Conservation (phyloP, 1,284 basidiomycete species). For the Schizophyllum amplum region DNA sequence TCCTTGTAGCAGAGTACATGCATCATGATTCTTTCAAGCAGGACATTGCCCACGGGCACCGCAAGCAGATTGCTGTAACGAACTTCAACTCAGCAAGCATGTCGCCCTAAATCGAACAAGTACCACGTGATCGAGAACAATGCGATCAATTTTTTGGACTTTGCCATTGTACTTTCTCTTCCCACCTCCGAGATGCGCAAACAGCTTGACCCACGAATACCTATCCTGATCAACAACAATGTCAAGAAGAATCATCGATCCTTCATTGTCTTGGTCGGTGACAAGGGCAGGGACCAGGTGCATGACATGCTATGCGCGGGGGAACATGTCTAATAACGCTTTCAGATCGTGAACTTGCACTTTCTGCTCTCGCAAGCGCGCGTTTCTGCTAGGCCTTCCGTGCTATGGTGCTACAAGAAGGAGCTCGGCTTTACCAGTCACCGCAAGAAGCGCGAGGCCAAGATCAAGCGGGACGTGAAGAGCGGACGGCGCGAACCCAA, state of each 20-base stretch:
- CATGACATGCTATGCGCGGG: slow-evolving; percentile 9
- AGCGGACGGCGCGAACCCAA: slow-evolving; percentile 90
- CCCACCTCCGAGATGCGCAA: slow-evolving; percentile 49
- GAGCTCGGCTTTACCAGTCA: slow-evolving; percentile 94
- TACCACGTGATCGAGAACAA: too few relatives aligned
- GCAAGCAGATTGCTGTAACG: too few relatives aligned
- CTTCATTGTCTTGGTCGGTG: slow-evolving; percentile 96
- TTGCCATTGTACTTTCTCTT: background rate
- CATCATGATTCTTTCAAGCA: too few relatives aligned
- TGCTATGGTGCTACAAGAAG: slow-evolving; percentile 97
- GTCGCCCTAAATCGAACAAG: too few relatives aligned
- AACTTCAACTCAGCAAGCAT: too few relatives aligned
- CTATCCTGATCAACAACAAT: slow-evolving; percentile 89
- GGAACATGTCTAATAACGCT: background rate
- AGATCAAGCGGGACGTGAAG: slow-evolving; percentile 93
- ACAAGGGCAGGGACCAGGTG: slow-evolving; percentile 90
- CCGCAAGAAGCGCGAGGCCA: slow-evolving; percentile 93
- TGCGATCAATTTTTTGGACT: too few relatives aligned
- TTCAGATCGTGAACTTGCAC: slow-evolving; percentile 90
- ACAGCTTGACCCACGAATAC: slow-evolving; percentile 88
- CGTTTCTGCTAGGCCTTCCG: slow-evolving; percentile 82
- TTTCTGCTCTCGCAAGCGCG: slow-evolving; percentile 89
- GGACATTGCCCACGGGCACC: too few relatives aligned
- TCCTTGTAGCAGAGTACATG: too few relatives aligned
- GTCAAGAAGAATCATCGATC: slow-evolving; percentile 90